Percentiles rank a stretch among this genome's conserved stretches.
These are phyloP conservation scores for Ajuga reptans DNA, from an alignment of 305 asterid genomes.

Conservation along the genomic window DNA sequence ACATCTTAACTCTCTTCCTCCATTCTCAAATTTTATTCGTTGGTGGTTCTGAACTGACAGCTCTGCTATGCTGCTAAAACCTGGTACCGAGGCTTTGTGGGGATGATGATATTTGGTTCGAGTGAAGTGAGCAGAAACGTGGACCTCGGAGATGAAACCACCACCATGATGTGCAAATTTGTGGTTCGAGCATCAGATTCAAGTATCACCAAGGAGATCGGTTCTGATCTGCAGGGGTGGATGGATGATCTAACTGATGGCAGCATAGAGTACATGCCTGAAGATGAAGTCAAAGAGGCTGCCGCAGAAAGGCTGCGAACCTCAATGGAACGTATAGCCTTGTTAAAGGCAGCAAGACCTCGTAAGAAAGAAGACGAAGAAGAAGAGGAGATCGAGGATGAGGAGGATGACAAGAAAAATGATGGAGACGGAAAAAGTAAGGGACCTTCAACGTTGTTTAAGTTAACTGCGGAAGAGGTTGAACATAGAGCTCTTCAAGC, in stretches of 20 bases:
- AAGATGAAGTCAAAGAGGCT: slow-evolving; percentile 78
- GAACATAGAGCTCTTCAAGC: slow-evolving; percentile 85
- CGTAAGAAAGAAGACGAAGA: slow-evolving; percentile 48
- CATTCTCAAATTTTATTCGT: background rate
- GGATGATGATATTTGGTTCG: slow-evolving; percentile 90
- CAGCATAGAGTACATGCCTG: slow-evolving; percentile 76
- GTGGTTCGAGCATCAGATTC: slow-evolving; percentile 83
- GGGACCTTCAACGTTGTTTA: slow-evolving; percentile 56
- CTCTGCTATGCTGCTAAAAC: slow-evolving; percentile 88
- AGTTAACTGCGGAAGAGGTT: slow-evolving; percentile 66
- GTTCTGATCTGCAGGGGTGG: slow-evolving; percentile 78
- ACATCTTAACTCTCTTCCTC: background rate
- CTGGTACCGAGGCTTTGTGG: slow-evolving; percentile 78
- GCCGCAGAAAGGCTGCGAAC: slow-evolving; percentile 63
- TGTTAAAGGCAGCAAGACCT: slow-evolving; percentile 74
- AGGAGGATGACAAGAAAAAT: slow-evolving; percentile 18
- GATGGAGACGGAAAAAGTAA: slow-evolving; percentile 40
- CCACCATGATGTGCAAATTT: slow-evolving; percentile 85
- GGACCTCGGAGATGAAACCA: slow-evolving; percentile 83
- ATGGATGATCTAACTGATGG: slow-evolving; percentile 85
- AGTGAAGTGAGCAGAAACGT: slow-evolving; percentile 89
- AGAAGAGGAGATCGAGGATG: slow-evolving; percentile 35
- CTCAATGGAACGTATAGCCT: slow-evolving; percentile 78
- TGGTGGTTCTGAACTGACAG: slow-evolving; percentile 42
- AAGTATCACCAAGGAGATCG: slow-evolving; percentile 65